These are phyloP conservation scores for Tuber umbilicatum DNA, from an alignment of 495 filamentous ascomycete genomes.

Conservation along the genomic window DNA sequence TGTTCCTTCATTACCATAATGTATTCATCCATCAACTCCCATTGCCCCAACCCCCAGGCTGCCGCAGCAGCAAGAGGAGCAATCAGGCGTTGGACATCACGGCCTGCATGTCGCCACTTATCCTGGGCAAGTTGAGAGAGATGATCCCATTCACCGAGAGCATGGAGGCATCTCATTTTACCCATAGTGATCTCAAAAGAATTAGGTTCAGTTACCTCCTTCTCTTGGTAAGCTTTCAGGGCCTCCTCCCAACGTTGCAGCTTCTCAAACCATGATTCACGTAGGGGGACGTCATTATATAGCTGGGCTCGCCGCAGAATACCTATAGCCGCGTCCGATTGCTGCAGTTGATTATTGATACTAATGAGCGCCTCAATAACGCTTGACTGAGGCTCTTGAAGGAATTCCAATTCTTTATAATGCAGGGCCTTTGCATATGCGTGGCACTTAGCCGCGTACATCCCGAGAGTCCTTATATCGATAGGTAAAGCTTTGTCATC, in stretches of 20 bases:
- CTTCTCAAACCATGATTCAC: constrained; percentile 98
- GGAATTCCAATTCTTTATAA: constrained; percentile 97
- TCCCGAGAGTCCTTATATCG: constrained; percentile 85
- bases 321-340: constrained; percentile 94
- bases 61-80: constrained; percentile 90
- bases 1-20: constrained; percentile 85
- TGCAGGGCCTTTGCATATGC: constrained; percentile 96
- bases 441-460: constrained; percentile 90
- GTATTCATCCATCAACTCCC: constrained; percentile 97
- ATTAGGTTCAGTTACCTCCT: constrained; percentile 57
- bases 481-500: constrained; percentile 97
- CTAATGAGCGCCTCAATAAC: constrained; percentile 95
- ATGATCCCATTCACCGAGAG: constrained; percentile 92
- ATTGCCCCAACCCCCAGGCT: constrained; percentile 94
- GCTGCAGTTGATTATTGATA: constrained; percentile 97
- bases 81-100: constrained; percentile 78
- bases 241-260: constrained; percentile 97
- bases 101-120: constrained; percentile 79
- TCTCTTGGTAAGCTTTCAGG: constrained; percentile 77
- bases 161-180: constrained; percentile 98
- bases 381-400: constrained; percentile 91
- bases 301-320: constrained; percentile 90
- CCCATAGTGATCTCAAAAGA: constrained; percentile 94
- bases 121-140: constrained; percentile 81
- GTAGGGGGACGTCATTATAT: constrained; percentile 82